Evolutionary conservation across 78 protist species (phyloP), one percentile per base, ranked within the genome.

Genomic region (Protostelium mycophagum): DNA sequence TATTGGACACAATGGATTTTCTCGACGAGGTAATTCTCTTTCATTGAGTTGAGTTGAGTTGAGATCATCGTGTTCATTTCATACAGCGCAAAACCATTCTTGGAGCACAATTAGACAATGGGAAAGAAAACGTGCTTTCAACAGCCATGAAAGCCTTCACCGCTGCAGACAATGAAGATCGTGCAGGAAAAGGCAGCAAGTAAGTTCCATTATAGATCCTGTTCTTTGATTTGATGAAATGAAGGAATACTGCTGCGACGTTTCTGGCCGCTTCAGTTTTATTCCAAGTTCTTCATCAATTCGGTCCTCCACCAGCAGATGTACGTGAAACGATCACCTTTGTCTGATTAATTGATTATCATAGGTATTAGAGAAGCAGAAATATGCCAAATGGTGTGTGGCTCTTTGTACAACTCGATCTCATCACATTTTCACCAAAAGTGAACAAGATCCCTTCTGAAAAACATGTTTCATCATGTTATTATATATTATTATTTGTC

Each of bases 61-160:
- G n/a, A n/a, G n/a, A n/a, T 38, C 38, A 29, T 1, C 0, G 1
- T 36, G 1, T 63, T 39, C 25, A 0, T n/a, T n/a, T 88, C n/a
- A 88, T 10, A 85, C 29, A 92, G 95, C 89, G 88, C 73, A 93
- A 93, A 29, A 85, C 39, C 31, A 37, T 85, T 63, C 10, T 93
- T n/a, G 95, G 92, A 37, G 36, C 90, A n/a, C 84, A 88, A 51
- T 84, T 93, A 63, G 38, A 36, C 51, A 0, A 88, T 86, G 38
- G 95, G 87, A 37, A 28, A 28, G 89, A 85, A 16, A 89, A 93
- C 86, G 95, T 93, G 0, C 90, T 89, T 38, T 83, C 38, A 10
- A 89, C 89, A 89, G 95, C 95, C 38, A 88, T 93, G 95, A 93
- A 83, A 83, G 95, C 92, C 85, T 93, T 93, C 85, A 83, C 37